Evolutionary conservation across 1,284 basidiomycete species (phyloP).

Genomic region (Microbotryomycetes sp.): DNA sequence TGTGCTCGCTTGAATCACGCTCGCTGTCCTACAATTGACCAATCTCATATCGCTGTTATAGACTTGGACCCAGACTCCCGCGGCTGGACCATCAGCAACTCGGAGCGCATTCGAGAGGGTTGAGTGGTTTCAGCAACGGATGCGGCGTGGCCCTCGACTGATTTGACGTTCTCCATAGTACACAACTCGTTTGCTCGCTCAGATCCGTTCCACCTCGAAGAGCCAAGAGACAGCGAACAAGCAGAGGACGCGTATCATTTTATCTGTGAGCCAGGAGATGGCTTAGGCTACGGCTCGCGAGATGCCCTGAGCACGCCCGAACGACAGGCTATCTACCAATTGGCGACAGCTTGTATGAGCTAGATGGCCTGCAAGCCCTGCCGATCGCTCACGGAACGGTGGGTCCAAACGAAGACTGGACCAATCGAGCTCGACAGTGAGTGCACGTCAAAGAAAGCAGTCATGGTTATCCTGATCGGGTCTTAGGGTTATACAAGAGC

Average conservation of each 20-base stretch:
- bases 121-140: conserved; percentile 48
- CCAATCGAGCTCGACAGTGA: conserved; percentile 48
- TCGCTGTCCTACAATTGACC: not conserved
- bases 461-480: not conserved
- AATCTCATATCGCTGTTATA: not conserved
- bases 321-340: conserved; percentile 67
- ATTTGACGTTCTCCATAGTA: conserved; percentile 51
- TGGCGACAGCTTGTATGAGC: conserved; percentile 74
- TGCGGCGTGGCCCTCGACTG: not conserved
- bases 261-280: conserved; percentile 43
- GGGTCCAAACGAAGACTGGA: conserved; percentile 58
- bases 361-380: conserved; percentile 72
- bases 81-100: conserved; percentile 74
- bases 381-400: conserved; percentile 66
- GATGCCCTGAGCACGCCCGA: not conserved
- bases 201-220: conserved; percentile 56
- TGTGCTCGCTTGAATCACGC: not conserved
- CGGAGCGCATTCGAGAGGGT: conserved; percentile 48
- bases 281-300: not conserved
- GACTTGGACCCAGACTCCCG: conserved; percentile 49
- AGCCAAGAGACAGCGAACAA: conserved; percentile 18
- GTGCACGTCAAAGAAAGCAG: conserved; percentile 54
- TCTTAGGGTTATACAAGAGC: conserved; percentile 14
- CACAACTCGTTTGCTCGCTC: conserved; percentile 74
- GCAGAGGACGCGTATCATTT: conserved; percentile 78